Base-by-base conservation (phyloP, 257 asterid species). In the Perilla frutescens region DNA sequence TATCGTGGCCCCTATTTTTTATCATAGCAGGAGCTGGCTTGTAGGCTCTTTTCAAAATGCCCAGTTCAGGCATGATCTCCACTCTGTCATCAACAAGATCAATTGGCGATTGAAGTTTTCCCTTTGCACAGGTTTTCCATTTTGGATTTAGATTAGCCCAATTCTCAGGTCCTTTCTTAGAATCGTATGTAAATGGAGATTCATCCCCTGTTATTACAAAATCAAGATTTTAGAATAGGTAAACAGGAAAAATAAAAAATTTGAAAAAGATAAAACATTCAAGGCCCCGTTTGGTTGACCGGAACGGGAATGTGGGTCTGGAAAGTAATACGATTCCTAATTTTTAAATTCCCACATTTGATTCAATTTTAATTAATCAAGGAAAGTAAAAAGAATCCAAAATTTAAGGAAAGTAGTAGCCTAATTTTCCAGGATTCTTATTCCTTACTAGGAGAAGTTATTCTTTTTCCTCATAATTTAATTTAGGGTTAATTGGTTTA, bases 31-130 rank as follows among this genome's bases (percentile, higher is more conserved):
- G 84, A 43, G 89, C 87, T 7, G 83, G 72, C 54, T 88, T 83
- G 53, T 92, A 90, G 6, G 41, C 36, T 48, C 83, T 70, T 8
- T 45, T 61, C 68, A 92, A 47, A 9, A 37, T 13, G 31, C 87
- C 88, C 0, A 80, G 49, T 47, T 7, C 1, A 11, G 79, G 56
- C 26, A 66, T 8, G 54, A 81, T 45, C 26, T 49, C 50, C 9
- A 79, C 89, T 37, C 75, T 82, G 20, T 62, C 2, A 32, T 77
- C 62, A 0, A 20, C 12, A 51, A 92, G 69, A 80, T 92, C 85
- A 59, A 92, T 84, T 0, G 96, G 96, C 20, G 98, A 92, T 66
- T 92, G 98, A 43, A 75, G 63, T 36, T 39, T 68, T 31, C 98
- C 96, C 1, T 49, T 47, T 31, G 68, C 74, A 62, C 98, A 92